Evolutionary conservation across 306 rosid species (phyloP).

Genomic region (Mucuna pruriens): DNA sequence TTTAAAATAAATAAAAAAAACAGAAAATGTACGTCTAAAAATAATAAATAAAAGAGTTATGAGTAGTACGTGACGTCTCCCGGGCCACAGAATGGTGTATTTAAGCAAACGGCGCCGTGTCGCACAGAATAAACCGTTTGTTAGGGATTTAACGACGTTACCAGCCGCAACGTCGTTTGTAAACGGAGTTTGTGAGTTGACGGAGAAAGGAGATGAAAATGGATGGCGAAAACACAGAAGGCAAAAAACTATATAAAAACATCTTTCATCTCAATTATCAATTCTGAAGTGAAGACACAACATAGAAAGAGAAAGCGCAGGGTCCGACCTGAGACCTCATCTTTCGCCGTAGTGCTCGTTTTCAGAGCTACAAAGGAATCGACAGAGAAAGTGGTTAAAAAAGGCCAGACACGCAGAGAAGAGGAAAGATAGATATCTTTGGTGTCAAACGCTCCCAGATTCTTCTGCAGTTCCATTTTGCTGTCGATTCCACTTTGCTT

Average conservation of each 20-base stretch:
- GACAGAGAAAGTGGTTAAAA: constrained; percentile 35
- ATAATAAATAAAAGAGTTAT: not conserved
- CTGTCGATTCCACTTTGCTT: constrained; percentile 32
- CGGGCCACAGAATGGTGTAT: constrained; percentile 12
- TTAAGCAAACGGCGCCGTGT: constrained; percentile 42
- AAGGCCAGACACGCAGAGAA: not conserved
- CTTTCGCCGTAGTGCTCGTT: constrained; percentile 56
- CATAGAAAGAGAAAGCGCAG: constrained; percentile 38
- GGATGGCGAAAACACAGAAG: constrained; percentile 37
- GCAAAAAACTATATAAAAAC: constrained; percentile 58
- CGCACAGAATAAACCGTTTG: constrained; percentile 37
- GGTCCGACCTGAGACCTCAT: constrained; percentile 56
- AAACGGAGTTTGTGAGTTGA: constrained; percentile 55
- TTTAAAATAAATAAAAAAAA: too few species aligned
- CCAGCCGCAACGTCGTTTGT: constrained; percentile 62
- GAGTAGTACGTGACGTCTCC: not conserved
- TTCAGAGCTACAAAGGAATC: constrained; percentile 43
- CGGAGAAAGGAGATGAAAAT: constrained; percentile 48
- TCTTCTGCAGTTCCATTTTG: constrained; percentile 32
- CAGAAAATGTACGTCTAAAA: not conserved
- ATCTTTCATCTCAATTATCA: constrained; percentile 44
- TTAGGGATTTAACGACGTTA: constrained; percentile 50
- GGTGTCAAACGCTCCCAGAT: constrained; percentile 29
- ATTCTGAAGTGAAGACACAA: constrained; percentile 39
- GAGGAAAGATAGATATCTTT: constrained; percentile 27